Evolutionary conservation across 306 rosid species (phyloP).

Genomic region (Cucumis melo): DNA sequence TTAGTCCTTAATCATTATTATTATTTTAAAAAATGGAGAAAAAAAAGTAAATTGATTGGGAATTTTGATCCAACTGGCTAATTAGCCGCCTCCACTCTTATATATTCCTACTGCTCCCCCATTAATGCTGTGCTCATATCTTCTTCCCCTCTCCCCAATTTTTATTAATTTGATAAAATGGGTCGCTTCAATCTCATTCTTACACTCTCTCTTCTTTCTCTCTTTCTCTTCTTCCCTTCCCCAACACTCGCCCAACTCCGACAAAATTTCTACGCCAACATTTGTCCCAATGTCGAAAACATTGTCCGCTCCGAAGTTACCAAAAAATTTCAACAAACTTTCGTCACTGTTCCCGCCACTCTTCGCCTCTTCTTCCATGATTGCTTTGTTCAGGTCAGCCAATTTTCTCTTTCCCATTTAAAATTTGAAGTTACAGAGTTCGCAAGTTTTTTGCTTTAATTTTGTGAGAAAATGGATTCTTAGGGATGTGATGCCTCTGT

Average conservation of each 20-base stretch:
- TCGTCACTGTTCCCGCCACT: slow-evolving; percentile 50
- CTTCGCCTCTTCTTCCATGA: slow-evolving; percentile 65
- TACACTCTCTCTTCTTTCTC: slow-evolving; percentile 24
- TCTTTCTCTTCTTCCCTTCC: slow-evolving; percentile 16
- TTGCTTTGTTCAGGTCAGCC: slow-evolving; percentile 46
- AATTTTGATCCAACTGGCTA: not conserved
- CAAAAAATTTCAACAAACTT: slow-evolving; percentile 47
- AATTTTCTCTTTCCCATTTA: not conserved
- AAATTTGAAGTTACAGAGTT: not conserved
- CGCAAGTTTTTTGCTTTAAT: not conserved
- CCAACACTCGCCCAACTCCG: slow-evolving; percentile 46
- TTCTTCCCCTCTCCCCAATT: not conserved
- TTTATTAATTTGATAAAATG: slow-evolving; percentile 18
- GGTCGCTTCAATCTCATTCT: slow-evolving; percentile 19
- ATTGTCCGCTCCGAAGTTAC: slow-evolving; percentile 50
- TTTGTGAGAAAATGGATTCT: not conserved
- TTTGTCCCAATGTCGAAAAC: slow-evolving; percentile 65
- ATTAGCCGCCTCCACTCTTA: not conserved
- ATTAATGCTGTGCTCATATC: not conserved
- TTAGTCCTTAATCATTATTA: not conserved
- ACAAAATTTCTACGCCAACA: slow-evolving; percentile 42
- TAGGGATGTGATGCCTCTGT: slow-evolving; percentile 73
- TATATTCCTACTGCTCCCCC: not conserved
- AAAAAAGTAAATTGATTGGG: not conserved
- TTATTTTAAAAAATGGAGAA: not conserved